Conservation (phyloP, 2,329 filamentous ascomycete species). For the Trichoderma koningii region DNA sequence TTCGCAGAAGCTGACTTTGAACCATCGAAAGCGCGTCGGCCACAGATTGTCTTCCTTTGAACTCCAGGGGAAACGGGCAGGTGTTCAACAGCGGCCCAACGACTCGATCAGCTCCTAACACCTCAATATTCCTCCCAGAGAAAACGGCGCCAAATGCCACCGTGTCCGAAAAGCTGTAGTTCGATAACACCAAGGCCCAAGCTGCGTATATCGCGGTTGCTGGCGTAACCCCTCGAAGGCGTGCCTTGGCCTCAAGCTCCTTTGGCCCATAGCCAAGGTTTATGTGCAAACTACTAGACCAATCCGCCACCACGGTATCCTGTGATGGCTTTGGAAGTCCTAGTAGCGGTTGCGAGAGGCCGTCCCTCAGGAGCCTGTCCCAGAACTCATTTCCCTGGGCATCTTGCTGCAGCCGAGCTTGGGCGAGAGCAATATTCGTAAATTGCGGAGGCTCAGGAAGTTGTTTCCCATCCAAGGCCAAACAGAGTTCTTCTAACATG, state of each 20-base stretch:
- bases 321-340: background rate
- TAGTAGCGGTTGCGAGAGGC: background rate
- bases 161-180: background rate
- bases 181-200: background rate
- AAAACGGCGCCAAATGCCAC: constrained; percentile 2
- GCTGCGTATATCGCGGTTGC: constrained; percentile 1
- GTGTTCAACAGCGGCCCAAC: background rate
- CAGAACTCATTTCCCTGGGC: background rate
- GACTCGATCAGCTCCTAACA: background rate
- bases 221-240: background rate
- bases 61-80: constrained; percentile 1
- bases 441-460: background rate
- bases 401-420: background rate
- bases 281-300: background rate
- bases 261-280: background rate
- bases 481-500: background rate
- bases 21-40: background rate
- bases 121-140: constrained; percentile 8
- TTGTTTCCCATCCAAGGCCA: background rate
- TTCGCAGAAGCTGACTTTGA: background rate
- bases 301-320: background rate
- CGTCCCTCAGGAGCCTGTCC: background rate
- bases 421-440: background rate
- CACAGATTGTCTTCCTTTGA: background rate
- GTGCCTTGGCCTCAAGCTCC: background rate